These are phyloP conservation scores for Fusarium sp. DNA, from an alignment of 2,329 filamentous ascomycete species.

Conservation along the genomic window DNA sequence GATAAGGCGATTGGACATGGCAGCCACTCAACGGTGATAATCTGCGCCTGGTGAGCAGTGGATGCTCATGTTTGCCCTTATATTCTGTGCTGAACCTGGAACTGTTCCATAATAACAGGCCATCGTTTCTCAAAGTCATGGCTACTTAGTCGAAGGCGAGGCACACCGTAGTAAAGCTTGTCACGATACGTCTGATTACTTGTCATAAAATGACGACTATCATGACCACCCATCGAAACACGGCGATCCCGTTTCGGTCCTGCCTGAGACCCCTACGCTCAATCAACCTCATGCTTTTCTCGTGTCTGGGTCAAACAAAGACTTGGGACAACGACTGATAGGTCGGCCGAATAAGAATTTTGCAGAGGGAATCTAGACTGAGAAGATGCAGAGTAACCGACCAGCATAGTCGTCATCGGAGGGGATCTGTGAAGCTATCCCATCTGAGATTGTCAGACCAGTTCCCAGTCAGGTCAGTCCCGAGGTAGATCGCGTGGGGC, in stretches of 20 bases:
- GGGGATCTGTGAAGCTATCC: slow-evolving; percentile 23
- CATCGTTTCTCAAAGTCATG: slow-evolving; percentile 25
- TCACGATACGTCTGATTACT: slow-evolving; percentile 10
- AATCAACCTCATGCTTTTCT: slow-evolving; percentile 35
- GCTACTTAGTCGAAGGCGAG: not conserved
- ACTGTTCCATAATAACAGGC: slow-evolving; percentile 35
- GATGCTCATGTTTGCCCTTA: slow-evolving; percentile 24
- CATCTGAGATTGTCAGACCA: slow-evolving; percentile 29
- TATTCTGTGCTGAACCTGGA: slow-evolving; percentile 13
- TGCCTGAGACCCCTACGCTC: slow-evolving; percentile 20
- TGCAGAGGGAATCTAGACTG: slow-evolving; percentile 11
- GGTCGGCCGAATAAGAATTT: slow-evolving; percentile 5
- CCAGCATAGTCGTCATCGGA: slow-evolving; percentile 20
- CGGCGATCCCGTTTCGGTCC: slow-evolving; percentile 22
- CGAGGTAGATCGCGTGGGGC: slow-evolving; percentile 32
- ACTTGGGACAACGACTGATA: slow-evolving; percentile 9
- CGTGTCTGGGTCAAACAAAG: slow-evolving; percentile 8
- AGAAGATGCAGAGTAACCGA: slow-evolving; percentile 3
- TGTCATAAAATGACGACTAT: slow-evolving; percentile 23
- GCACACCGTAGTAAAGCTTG: slow-evolving; percentile 10
- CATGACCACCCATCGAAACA: slow-evolving; percentile 30
- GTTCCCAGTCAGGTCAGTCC: slow-evolving; percentile 17
- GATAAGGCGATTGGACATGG: slow-evolving; percentile 42
- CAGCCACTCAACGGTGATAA: slow-evolving; percentile 31
- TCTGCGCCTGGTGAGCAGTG: slow-evolving; percentile 16